Evolutionary conservation across 2,329 filamentous ascomycete genomes (phyloP).

Genomic region (Trichoderma sp.): DNA sequence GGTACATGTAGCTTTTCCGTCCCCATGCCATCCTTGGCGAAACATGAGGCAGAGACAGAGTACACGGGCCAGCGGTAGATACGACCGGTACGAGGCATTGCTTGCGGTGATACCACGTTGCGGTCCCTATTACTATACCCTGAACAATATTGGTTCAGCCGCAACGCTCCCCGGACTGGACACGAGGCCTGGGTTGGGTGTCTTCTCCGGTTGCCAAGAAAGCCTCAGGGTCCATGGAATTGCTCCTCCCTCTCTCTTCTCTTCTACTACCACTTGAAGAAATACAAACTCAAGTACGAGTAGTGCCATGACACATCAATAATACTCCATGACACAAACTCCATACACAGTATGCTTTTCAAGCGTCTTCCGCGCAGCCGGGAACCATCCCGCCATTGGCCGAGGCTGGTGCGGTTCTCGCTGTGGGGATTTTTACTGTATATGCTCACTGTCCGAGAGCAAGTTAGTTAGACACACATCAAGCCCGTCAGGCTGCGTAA

Average conservation of each 20-base stretch:
- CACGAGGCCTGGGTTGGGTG: not conserved
- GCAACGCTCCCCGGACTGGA: not conserved
- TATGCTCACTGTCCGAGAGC: not conserved
- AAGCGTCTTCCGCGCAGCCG: not conserved
- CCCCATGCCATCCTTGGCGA: not conserved
- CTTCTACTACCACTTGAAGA: not conserved
- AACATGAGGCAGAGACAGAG: not conserved
- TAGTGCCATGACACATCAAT: not conserved
- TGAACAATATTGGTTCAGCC: not conserved
- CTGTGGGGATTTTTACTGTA: not conserved
- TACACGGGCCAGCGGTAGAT: no score
- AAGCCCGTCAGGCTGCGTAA: not conserved
- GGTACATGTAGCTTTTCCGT: not conserved
- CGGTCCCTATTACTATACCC: not conserved
- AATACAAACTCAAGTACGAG: not conserved
- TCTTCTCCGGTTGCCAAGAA: not conserved
- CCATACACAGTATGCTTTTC: not conserved
- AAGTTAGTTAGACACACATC: not conserved
- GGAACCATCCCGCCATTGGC: not conserved
- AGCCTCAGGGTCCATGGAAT: not conserved
- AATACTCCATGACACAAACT: not conserved
- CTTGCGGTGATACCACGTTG: not conserved
- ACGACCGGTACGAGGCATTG: not conserved
- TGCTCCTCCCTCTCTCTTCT: not conserved
- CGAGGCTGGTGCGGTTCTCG: not conserved